These are phyloP conservation scores for Fusarium longipes DNA, from an alignment of 2,329 filamentous ascomycete genomes.

Conservation along the genomic window DNA sequence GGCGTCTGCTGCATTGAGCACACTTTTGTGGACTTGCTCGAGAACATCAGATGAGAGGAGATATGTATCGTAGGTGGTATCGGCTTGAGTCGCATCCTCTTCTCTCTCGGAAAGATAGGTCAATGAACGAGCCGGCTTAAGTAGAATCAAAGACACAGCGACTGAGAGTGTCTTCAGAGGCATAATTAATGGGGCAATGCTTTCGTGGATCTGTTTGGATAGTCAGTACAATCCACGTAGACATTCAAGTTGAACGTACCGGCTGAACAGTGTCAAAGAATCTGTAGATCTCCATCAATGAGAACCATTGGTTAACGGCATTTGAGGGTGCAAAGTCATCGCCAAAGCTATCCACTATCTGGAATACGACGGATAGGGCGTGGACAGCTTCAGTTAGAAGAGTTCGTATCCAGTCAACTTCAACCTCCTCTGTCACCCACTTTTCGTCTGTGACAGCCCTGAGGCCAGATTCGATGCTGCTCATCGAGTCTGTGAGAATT, in stretches of 20 bases:
- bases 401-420: slow-evolving; percentile 70
- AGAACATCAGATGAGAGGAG: slow-evolving; percentile 76
- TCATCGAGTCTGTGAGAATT: slow-evolving; percentile 61
- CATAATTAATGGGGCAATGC: slow-evolving; percentile 63
- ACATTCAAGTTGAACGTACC: slow-evolving; percentile 37
- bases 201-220: slow-evolving; percentile 51
- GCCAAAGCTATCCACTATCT: slow-evolving; percentile 71
- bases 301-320: slow-evolving; percentile 77
- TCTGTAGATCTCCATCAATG: slow-evolving; percentile 72
- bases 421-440: slow-evolving; percentile 64
- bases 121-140: slow-evolving; percentile 72
- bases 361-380: slow-evolving; percentile 77
- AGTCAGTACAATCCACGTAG: slow-evolving; percentile 31
- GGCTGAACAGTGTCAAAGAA: slow-evolving; percentile 75
- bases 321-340: slow-evolving; percentile 67
- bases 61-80: slow-evolving; percentile 65
- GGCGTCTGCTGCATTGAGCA: slow-evolving; percentile 68
- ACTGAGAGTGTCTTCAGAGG: slow-evolving; percentile 77
- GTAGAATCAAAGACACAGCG: slow-evolving; percentile 75
- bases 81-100: slow-evolving; percentile 51
- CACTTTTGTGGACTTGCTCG: slow-evolving; percentile 77
- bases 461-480: slow-evolving; percentile 61
- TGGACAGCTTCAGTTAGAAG: slow-evolving; percentile 78
- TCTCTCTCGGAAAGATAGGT: slow-evolving; percentile 54
- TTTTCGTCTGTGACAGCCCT: slow-evolving; percentile 62